Base-by-base conservation (phyloP, 495 filamentous ascomycete genomes). In the Xylaria palmicola region DNA sequence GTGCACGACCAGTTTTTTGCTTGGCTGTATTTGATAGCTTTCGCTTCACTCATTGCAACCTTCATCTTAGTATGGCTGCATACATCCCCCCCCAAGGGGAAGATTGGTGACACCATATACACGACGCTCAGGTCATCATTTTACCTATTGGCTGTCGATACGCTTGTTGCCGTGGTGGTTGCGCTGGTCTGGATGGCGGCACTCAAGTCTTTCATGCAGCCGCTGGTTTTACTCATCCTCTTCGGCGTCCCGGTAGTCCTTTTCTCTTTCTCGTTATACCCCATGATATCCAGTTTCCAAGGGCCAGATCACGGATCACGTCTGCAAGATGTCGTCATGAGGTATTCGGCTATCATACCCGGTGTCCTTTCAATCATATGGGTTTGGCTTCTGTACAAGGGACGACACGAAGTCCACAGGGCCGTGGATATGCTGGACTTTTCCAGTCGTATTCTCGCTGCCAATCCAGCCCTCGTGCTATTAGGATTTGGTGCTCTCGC, bases 391-490 rank as follows among this genome's bases (percentile, higher is more conserved):
- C 83, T 95, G 39, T 88, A 86, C 63, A 88, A 84, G 65, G 89
- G 90, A 6, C 90, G 93, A 37, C 86, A 89, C 69, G 87, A 91
- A 6, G 81, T 97, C 37, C 80, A 82, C 32, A 91, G 87, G 67
- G 90, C 93, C 3, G 85, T 94, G 53, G 84, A 86, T 22, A 92
- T 98, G 56, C 84, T 98, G 29, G 92, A 98, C 75, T 96, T 97
- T 71, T 87, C 90, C 39, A 90, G 88, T 69, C 86, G 88, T 41
- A 95, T 98, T 45, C 82, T 98, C 15, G 85, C 89, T 12, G 86
- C 90, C 10, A 94, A 94, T 67, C 87, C 93, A 22, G 88, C 89
- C 19, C 79, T 98, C 24, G 77, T 98, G n/a, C 72, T 87, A 3
- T 81, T 97, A 29, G 93, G 93, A 19, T 85, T 98, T 63, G 87